These are phyloP conservation scores for Lolium rigidum DNA, from an alignment of 176 grass and related monocot genomes.

Conservation along the genomic window DNA sequence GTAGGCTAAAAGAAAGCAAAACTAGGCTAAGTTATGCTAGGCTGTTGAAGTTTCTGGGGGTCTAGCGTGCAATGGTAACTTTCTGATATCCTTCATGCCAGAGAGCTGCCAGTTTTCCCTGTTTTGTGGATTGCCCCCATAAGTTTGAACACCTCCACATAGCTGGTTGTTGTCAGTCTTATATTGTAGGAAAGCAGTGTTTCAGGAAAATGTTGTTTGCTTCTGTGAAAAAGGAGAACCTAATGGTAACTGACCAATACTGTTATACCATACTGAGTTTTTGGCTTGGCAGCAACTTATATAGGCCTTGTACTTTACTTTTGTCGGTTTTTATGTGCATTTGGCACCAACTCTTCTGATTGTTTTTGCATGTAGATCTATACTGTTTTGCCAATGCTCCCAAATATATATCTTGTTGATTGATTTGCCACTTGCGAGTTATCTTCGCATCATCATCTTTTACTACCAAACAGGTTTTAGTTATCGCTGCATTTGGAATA, in stretches of 20 bases:
- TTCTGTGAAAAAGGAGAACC: background rate
- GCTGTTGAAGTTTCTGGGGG: background rate
- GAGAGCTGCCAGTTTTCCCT: background rate
- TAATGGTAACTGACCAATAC: background rate
- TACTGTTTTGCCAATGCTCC: too few relatives aligned
- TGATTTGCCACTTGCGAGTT: too few relatives aligned
- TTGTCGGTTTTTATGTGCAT: too few relatives aligned
- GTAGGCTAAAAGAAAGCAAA: background rate
- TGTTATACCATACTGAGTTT: background rate
- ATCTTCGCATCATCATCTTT: too few relatives aligned
- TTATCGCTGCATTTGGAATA: too few relatives aligned
- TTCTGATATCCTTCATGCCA: background rate
- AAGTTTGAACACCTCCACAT: background rate
- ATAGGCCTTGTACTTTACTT: background rate
- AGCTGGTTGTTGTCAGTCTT: background rate
- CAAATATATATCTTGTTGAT: too few relatives aligned
- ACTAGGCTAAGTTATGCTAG: background rate
- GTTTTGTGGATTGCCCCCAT: background rate
- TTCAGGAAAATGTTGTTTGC: background rate
- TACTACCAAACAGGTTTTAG: too few relatives aligned
- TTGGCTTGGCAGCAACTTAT: background rate
- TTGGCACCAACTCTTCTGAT: too few relatives aligned
- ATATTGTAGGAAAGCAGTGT: background rate
- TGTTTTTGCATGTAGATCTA: too few relatives aligned
- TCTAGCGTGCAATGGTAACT: background rate